A percentile compares a stretch with the other conserved stretches of the same genome.
phyloP scores from a whole-genome alignment of 352 stramenopile genomes.

The Pythium rishiriense region DNA sequence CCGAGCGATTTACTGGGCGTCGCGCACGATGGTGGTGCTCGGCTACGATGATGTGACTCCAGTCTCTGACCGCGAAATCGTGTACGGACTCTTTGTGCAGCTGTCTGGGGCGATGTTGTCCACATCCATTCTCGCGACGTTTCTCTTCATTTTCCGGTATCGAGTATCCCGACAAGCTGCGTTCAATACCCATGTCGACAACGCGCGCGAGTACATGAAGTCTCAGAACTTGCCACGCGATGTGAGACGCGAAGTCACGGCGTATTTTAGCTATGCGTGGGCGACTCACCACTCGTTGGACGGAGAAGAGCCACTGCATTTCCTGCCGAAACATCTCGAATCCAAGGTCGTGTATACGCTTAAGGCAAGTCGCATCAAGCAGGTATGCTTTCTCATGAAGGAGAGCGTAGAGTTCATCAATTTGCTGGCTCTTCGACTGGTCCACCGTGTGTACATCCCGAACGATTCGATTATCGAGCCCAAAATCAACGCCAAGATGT shows the following conservation, averaged over 20 bases:
- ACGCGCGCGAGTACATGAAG: conserved; percentile 71
- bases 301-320: conserved; percentile 54
- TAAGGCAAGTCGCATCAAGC: conserved; percentile 60
- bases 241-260: conserved; percentile 50
- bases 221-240: conserved; percentile 58
- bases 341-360: conserved; percentile 60
- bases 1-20: conserved; percentile 60
- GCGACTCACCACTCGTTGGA: conserved; percentile 61
- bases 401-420: conserved; percentile 78
- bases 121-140: conserved; percentile 61
- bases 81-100: conserved; percentile 51
- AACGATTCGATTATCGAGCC: conserved; percentile 64
- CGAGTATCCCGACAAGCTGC: conserved; percentile 49
- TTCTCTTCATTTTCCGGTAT: conserved; percentile 75
- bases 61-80: conserved; percentile 50
- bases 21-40: conserved; percentile 54
- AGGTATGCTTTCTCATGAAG: conserved; percentile 70
- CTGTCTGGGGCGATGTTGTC: conserved; percentile 54
- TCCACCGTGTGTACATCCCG: conserved; percentile 57
- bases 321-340: conserved; percentile 69
- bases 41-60: conserved; percentile 70
- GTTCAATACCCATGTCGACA: conserved; percentile 64
- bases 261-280: conserved; percentile 71
- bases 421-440: conserved; percentile 44
- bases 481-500: conserved; percentile 77